Evolutionary conservation across 1,284 basidiomycete species (phyloP).

Genomic region (Chondrostereum purpureum): DNA sequence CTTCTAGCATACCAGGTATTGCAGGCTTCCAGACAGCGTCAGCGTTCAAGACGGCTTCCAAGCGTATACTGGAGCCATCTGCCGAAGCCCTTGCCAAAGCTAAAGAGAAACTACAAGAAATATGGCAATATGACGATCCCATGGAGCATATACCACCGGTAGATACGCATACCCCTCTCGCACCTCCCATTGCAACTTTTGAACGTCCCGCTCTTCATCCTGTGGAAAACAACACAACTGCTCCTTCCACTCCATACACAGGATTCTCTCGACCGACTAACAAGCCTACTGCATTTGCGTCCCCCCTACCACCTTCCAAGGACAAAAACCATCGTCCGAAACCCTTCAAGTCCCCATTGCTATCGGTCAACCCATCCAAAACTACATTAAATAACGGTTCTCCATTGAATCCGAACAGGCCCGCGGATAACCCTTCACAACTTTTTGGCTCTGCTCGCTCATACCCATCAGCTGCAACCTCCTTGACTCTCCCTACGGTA

Average conservation of each 20-base stretch:
- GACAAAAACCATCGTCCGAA: constrained; percentile 27
- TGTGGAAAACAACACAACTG: constrained; percentile 31
- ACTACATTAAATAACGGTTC: constrained; percentile 17
- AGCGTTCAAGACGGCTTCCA: constrained; percentile 21
- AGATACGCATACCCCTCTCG: constrained; percentile 1
- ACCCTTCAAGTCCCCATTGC: constrained; percentile 55
- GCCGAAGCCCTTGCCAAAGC: constrained; percentile 53
- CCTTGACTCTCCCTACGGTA: no score
- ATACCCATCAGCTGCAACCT: constrained; percentile 14
- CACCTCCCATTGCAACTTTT: constrained; percentile 19
- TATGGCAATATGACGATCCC: constrained; percentile 50
- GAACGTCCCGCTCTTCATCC: constrained; percentile 33
- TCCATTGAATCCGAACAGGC: constrained; percentile 24
- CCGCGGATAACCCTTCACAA: constrained; percentile 8
- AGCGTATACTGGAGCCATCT: constrained; percentile 43
- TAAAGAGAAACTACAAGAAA: constrained; percentile 40
- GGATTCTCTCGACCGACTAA: constrained; percentile 20
- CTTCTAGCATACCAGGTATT: constrained; percentile 4
- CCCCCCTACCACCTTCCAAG: constrained; percentile 13
- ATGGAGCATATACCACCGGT: constrained; percentile 13
- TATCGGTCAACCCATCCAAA: constrained; percentile 12
- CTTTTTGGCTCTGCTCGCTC: constrained; percentile 16
- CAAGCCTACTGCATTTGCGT: constrained; percentile 14
- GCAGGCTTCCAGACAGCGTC: neutral
- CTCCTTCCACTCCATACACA: constrained; percentile 30